Percentiles rank a stretch among this genome's conserved stretches.
These are phyloP conservation scores for Pelagophyceae sp. DNA, from an alignment of 352 stramenopile genomes.

Conservation along the genomic window DNA sequence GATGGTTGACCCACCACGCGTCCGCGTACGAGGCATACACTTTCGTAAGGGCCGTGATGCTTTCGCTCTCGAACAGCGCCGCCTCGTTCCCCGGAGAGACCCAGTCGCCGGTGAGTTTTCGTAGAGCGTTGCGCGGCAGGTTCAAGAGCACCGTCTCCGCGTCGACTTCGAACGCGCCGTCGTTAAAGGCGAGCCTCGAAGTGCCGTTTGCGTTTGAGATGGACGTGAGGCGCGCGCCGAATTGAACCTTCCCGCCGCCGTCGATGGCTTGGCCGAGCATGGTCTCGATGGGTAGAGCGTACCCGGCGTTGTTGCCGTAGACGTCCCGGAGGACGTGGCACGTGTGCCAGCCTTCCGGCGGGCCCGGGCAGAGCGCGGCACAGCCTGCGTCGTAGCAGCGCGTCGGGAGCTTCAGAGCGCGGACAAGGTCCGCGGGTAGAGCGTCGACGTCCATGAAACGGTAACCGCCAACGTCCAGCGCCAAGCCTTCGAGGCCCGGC, in stretches of 20 bases:
- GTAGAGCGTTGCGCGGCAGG: background rate
- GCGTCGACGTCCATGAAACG: background rate
- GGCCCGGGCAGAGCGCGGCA: background rate
- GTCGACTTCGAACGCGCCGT: background rate
- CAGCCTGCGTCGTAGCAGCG: conserved; percentile 3
- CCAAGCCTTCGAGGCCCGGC: background rate
- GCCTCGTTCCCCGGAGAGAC: background rate
- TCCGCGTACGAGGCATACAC: conserved; percentile 10
- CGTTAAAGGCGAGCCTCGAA: background rate
- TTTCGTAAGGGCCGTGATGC: background rate
- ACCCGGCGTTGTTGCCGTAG: conserved; percentile 4
- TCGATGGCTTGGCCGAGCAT: background rate
- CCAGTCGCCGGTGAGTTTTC: background rate
- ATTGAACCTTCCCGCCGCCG: background rate
- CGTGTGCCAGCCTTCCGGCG: background rate
- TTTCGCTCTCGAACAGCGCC: background rate
- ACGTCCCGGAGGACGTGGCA: conserved; percentile 7
- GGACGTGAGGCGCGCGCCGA: background rate
- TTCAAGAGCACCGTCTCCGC: background rate
- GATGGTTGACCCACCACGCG: background rate
- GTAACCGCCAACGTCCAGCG: background rate
- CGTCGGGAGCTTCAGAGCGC: background rate
- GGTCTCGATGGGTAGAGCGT: background rate
- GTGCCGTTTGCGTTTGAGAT: background rate
- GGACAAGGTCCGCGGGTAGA: background rate